phyloP scores from a whole-genome alignment of 2,329 filamentous ascomycete species.

The Stemphylium vesicarium region DNA sequence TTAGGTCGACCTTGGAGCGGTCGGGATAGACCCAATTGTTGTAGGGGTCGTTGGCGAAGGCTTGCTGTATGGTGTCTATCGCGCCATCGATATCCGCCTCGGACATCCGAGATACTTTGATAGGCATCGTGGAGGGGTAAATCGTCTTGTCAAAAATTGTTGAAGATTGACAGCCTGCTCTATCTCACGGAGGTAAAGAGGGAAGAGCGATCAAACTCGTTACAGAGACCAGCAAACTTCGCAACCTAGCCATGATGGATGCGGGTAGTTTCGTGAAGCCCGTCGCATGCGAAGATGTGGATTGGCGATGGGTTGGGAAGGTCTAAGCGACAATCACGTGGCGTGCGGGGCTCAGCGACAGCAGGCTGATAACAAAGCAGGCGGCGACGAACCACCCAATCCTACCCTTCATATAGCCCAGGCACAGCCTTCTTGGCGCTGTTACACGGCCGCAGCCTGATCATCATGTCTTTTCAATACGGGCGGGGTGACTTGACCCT shows the following conservation, averaged over 20 bases:
- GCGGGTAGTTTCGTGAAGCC: slow-evolving; percentile 15
- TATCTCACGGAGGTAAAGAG: background rate
- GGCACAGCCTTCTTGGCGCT: no score
- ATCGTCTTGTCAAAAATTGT: background rate
- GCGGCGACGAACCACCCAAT: no score
- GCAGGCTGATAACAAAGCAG: no score
- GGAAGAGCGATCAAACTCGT: background rate
- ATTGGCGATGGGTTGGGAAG: slow-evolving; percentile 6
- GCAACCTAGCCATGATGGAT: slow-evolving; percentile 19
- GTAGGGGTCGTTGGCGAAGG: slow-evolving; percentile 71
- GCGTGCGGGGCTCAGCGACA: background rate
- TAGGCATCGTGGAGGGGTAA: slow-evolving; percentile 44
- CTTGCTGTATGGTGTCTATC: slow-evolving; percentile 69
- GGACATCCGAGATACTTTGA: slow-evolving; percentile 63
- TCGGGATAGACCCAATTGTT: slow-evolving; percentile 69
- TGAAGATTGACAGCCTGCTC: background rate
- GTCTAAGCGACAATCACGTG: slow-evolving; percentile 11
- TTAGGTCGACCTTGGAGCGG: slow-evolving; percentile 52
- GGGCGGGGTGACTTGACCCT: no score
- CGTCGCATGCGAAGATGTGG: slow-evolving; percentile 5
- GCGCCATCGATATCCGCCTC: slow-evolving; percentile 68
- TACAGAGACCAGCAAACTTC: background rate
- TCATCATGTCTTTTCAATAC: no score
- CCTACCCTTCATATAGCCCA: no score
- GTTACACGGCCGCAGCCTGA: no score